phyloP scores from a whole-genome alignment of 208 protist genomes.

The Blechomonas ayalai region DNA sequence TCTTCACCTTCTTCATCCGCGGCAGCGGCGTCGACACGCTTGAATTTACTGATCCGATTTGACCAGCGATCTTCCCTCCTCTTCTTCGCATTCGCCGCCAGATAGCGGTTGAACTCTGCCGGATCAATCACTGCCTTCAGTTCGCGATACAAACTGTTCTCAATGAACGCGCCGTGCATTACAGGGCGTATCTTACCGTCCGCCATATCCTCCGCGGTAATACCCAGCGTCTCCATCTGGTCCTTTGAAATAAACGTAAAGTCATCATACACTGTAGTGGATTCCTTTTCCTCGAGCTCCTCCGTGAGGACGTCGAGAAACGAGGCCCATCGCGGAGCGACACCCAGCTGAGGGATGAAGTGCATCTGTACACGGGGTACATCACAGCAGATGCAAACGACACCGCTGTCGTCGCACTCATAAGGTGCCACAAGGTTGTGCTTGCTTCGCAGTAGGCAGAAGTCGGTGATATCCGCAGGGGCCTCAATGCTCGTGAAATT shows the following conservation, averaged over 20 bases:
- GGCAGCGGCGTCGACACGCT: constrained; percentile 17
- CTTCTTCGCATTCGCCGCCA: constrained; percentile 48
- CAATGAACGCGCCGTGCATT: constrained; percentile 98
- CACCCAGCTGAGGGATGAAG: constrained; percentile 94
- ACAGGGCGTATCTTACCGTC: constrained; percentile 91
- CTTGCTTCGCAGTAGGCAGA: constrained; percentile 71
- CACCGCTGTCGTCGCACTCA: constrained; percentile 76
- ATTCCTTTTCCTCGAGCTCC: constrained; percentile 83
- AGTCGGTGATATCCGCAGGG: constrained; percentile 79
- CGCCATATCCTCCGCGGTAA: constrained; percentile 86
- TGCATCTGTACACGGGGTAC: constrained; percentile 89
- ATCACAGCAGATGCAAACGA: constrained; percentile 91
- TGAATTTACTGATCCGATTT: constrained; percentile 83
- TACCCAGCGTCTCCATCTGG: constrained; percentile 87
- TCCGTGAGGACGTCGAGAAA: constrained; percentile 97
- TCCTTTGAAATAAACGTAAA: constrained; percentile 96
- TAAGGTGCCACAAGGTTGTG: constrained; percentile 78
- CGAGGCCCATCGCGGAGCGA: constrained; percentile 95
- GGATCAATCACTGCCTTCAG: constrained; percentile 85
- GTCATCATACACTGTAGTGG: constrained; percentile 93
- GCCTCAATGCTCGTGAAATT: constrained; percentile 87
- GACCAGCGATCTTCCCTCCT: constrained; percentile 52
- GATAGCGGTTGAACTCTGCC: constrained; percentile 83
- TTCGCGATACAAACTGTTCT: constrained; percentile 86
- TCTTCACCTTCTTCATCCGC: constrained; percentile 1